Percentiles rank a stretch among this genome's conserved stretches.
phyloP scores from a whole-genome alignment of 441 rosid genomes.

The Populus tomentosa region DNA sequence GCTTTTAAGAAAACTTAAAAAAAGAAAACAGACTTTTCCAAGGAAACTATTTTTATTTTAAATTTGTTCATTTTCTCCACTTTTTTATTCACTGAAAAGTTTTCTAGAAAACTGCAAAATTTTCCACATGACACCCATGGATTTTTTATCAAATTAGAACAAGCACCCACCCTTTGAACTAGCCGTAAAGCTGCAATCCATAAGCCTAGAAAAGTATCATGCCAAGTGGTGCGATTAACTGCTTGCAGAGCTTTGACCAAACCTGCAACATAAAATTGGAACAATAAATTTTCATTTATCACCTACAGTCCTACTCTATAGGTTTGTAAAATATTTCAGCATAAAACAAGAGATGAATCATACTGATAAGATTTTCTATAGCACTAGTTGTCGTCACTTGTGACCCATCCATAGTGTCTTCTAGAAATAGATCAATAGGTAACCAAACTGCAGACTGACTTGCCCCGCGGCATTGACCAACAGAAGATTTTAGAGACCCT shows the following conservation, averaged over 20 bases:
- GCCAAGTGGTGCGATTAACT: constrained; percentile 76
- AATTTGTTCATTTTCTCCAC: not conserved
- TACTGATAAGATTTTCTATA: constrained; percentile 70
- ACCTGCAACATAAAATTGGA: constrained; percentile 68
- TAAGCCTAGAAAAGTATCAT: constrained; percentile 82
- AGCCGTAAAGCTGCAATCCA: constrained; percentile 97
- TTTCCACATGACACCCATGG: not conserved
- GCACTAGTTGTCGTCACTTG: constrained; percentile 73
- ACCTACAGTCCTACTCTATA: constrained; percentile 6
- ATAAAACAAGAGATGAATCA: constrained; percentile 19
- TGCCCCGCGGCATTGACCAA: constrained; percentile 67
- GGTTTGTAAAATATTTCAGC: constrained; percentile 15
- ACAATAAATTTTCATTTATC: constrained; percentile 25
- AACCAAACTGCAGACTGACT: constrained; percentile 78
- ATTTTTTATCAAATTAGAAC: constrained; percentile 17
- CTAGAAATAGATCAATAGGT: constrained; percentile 93
- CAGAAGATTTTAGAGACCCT: constrained; percentile 52
- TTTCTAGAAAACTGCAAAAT: not conserved
- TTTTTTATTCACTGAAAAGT: not conserved
- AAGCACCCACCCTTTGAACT: constrained; percentile 83
- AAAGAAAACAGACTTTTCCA: not conserved
- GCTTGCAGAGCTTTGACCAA: constrained; percentile 87
- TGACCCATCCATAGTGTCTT: constrained; percentile 85
- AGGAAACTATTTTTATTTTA: too few species aligned
- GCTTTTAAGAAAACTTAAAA: not conserved